Evolutionary conservation across 805 yeast species (phyloP).

Genomic region (Kodamaea hsintzibuensis): DNA sequence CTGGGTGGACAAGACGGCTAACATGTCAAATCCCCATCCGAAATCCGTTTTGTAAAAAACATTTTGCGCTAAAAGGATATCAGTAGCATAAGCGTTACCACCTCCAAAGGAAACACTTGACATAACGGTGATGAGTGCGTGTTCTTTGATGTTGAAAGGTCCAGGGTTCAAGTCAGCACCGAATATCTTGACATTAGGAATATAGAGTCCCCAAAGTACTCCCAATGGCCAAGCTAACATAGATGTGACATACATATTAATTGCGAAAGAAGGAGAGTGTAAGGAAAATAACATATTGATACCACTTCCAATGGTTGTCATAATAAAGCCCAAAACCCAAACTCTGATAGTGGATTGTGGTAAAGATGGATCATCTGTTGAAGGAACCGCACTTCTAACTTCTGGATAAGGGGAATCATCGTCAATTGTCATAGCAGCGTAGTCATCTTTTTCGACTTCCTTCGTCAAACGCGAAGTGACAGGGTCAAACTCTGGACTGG

Average conservation of each 20-base stretch:
- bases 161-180: conserved; percentile 54
- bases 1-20: conserved; percentile 56
- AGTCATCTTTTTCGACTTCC: conserved; percentile 30
- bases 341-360: conserved; percentile 56
- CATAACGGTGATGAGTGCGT: conserved; percentile 53
- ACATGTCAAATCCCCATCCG: conserved; percentile 55
- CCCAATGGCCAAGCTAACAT: conserved; percentile 65
- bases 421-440: conserved; percentile 42
- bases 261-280: conserved; percentile 53
- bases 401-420: conserved; percentile 62
- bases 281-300: conserved; percentile 59
- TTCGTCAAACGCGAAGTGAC: conserved; percentile 26
- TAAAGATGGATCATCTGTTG: conserved; percentile 49
- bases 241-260: conserved; percentile 55
- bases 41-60: conserved; percentile 46
- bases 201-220: conserved; percentile 40
- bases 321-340: conserved; percentile 50
- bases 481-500: conserved; percentile 35
- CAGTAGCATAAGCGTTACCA: conserved; percentile 58
- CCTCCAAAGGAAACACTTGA: conserved; percentile 42
- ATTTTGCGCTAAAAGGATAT: conserved; percentile 52
- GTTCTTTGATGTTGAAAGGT: conserved; percentile 62
- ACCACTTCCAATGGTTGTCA: conserved; percentile 57
- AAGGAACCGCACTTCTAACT: conserved; percentile 61
- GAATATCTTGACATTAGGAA: conserved; percentile 35